These are phyloP conservation scores for Solanum ahanhuiri DNA, from an alignment of 257 asterid species.

Conservation along the genomic window DNA sequence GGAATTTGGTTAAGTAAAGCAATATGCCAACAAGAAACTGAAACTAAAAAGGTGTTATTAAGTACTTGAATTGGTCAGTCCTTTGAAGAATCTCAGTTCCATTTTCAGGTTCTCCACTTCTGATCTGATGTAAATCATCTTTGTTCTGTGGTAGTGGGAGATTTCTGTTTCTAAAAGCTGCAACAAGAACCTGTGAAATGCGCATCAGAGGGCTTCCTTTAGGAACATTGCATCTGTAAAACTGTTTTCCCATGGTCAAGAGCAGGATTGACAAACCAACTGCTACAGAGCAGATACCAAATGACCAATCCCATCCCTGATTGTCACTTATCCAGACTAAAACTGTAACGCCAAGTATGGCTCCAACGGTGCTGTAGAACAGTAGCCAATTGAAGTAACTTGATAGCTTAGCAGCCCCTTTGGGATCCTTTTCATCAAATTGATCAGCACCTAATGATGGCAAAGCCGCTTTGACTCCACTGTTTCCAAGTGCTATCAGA, in stretches of 20 bases:
- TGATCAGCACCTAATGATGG: constrained; percentile 76
- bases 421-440: constrained; percentile 44
- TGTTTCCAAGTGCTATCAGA: constrained; percentile 47
- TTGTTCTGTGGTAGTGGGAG: constrained; percentile 30
- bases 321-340: constrained; percentile 58
- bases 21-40: not conserved
- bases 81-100: constrained; percentile 39
- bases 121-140: constrained; percentile 35
- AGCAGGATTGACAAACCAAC: constrained; percentile 23
- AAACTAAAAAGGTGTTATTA: not conserved
- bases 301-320: constrained; percentile 73
- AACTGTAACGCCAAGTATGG: constrained; percentile 55
- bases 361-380: constrained; percentile 34
- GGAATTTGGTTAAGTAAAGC: not conserved
- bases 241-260: constrained; percentile 39
- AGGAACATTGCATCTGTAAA: constrained; percentile 35
- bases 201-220: constrained; percentile 47
- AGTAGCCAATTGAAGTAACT: constrained; percentile 70
- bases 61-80: constrained; percentile 59
- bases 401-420: constrained; percentile 41
- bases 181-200: constrained; percentile 46
- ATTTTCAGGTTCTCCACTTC: constrained; percentile 36
- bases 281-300: constrained; percentile 47
- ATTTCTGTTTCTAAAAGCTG: constrained; percentile 42
- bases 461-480: constrained; percentile 58